Conservation (phyloP, 2,329 filamentous ascomycete species). For the Coleophoma crateriformis region DNA sequence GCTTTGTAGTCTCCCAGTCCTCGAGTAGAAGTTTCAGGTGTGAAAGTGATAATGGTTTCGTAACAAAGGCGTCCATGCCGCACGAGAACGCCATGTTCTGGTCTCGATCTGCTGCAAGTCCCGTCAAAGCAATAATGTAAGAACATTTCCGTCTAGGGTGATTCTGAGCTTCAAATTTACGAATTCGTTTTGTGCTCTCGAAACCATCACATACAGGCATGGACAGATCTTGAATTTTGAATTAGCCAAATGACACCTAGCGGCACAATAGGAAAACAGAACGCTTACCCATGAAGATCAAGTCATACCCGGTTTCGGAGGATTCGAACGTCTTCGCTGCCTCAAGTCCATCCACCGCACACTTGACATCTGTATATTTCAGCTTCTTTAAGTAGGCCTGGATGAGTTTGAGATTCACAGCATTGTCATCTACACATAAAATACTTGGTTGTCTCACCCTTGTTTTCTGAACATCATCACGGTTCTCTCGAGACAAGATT, state of each 20-base stretch:
- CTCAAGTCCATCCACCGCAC: not conserved
- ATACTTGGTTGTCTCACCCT: not conserved
- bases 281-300: not conserved
- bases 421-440: not conserved
- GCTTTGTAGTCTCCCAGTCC: not conserved
- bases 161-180: not conserved
- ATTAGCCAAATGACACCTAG: not conserved
- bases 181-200: not conserved
- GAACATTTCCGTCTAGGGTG: not conserved
- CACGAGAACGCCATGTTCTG: not conserved
- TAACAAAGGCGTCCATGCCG: not conserved
- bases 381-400: not conserved
- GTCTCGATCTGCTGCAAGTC: not conserved
- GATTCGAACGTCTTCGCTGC: not conserved
- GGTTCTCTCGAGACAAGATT: not conserved
- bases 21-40: not conserved
- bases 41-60: not conserved
- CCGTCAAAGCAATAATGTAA: not conserved
- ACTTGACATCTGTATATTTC: slow-evolving; percentile 1
- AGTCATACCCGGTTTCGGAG: not conserved
- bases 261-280: not conserved
- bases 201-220: not conserved
- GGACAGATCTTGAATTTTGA: not conserved
- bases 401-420: not conserved
- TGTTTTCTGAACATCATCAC: not conserved